Percentiles rank a stretch among this genome's conserved stretches.
These are phyloP conservation scores for Chrysanthemum makinoi DNA, from an alignment of 129 eudicot species.

Conservation along the genomic window DNA sequence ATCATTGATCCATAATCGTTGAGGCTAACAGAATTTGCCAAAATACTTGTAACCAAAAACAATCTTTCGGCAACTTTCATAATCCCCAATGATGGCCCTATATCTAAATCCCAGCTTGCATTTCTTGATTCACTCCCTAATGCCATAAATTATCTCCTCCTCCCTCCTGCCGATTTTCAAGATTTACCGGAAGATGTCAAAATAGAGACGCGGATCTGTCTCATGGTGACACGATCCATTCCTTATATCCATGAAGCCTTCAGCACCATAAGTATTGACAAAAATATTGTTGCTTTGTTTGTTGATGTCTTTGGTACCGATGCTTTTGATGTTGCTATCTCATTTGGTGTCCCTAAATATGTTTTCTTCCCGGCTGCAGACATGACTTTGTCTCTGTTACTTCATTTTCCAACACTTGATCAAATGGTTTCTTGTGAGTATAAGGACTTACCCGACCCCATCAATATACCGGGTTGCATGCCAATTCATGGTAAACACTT, in stretches of 20 bases:
- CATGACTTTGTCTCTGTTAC: constrained; percentile 37
- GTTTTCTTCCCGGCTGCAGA: constrained; percentile 41
- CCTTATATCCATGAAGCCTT: constrained; percentile 26
- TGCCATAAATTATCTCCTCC: constrained; percentile 32
- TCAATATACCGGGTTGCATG: constrained; percentile 54
- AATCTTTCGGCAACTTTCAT: constrained; percentile 41
- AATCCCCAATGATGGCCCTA: constrained; percentile 50
- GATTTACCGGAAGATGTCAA: constrained; percentile 38
- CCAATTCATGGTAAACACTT: constrained; percentile 52
- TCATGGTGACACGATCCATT: constrained; percentile 42
- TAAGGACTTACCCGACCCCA: constrained; percentile 37
- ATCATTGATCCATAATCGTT: no score
- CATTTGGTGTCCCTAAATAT: constrained; percentile 34
- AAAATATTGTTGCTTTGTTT: constrained; percentile 34
- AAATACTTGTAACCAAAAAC: constrained; percentile 26
- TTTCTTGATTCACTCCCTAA: constrained; percentile 47
- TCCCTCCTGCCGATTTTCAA: constrained; percentile 42
- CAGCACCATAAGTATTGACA: constrained; percentile 6
- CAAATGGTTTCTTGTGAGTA: constrained; percentile 40
- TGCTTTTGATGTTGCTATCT: constrained; percentile 47
- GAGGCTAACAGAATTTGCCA: no score
- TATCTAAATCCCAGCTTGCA: constrained; percentile 31
- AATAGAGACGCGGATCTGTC: constrained; percentile 43
- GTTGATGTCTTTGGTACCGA: constrained; percentile 50
- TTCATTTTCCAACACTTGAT: constrained; percentile 47